Evolutionary conservation across 2,329 filamentous ascomycete genomes (phyloP), one percentile per base, ranked within the genome.

Genomic region (Cladosporium phlei): DNA sequence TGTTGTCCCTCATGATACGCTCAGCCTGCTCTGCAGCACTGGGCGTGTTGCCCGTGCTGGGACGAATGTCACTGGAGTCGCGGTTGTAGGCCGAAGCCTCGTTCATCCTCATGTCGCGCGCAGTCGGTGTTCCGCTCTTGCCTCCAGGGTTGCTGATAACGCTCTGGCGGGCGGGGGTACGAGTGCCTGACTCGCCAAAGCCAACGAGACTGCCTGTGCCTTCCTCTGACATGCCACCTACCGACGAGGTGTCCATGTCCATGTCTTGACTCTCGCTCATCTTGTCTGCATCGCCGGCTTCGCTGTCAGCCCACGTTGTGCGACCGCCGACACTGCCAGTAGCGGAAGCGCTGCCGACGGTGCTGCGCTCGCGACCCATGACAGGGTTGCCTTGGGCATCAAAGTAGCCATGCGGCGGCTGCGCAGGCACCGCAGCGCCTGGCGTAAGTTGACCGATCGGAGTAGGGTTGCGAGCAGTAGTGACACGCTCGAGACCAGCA

Each of bases 281-380:
- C 66, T 85, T 79, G 61, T 88, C 85, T 52, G 83, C 82, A 58
- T 77, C 74, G 22, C 61, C 63, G 20, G 65, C 78, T 58, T 81
- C 80, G 60, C 80, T 83, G 24, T 78, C 76, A n/a, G 81, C 80
- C 82, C 82, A 85, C 2, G 81, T 83, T 2, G 77, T 80, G 49
- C 80, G 75, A 11, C 80, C 84, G 37, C 83, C 84, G 11, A 84
- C 74, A 55, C 85, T 89, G 48, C 85, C 86, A 0, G 90, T 96
- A 2, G 90, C 91, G 55, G 86, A 91, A 21, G 91, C 91, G 38
- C 85, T 88, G 49, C 91, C 91, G 19, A 96, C 90, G 0, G 91
- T 97, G 70, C 86, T 93, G 69, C 79, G 72, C 83, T 93, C 80
- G 77, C 71, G 68, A 51, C 88, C 69, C 72, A 91, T 51, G 72